These are phyloP conservation scores for Pichia sp. DNA, from an alignment of 1,139 yeast genomes.

Conservation along the genomic window DNA sequence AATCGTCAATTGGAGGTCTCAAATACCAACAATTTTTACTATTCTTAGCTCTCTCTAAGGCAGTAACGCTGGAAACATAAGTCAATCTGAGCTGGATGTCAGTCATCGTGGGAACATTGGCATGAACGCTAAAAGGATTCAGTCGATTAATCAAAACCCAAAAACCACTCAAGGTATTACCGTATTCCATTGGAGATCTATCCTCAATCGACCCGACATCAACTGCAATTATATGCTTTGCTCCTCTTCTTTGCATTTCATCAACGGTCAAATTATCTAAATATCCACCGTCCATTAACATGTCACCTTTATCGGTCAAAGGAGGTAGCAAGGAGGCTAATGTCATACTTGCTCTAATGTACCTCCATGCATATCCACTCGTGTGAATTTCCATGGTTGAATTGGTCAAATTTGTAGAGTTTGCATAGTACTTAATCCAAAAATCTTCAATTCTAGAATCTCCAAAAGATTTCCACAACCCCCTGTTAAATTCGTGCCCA, in stretches of 20 bases:
- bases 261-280: slow-evolving; percentile 87
- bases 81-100: slow-evolving; percentile 92
- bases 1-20: slow-evolving; percentile 89
- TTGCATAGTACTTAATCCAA: slow-evolving; percentile 84
- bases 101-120: slow-evolving; percentile 89
- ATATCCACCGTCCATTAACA: slow-evolving; percentile 94
- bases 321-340: slow-evolving; percentile 92
- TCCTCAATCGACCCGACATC: slow-evolving; percentile 97
- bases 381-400: slow-evolving; percentile 94
- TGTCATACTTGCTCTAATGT: slow-evolving; percentile 93
- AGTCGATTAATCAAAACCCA: slow-evolving; percentile 87
- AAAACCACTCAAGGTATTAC: slow-evolving; percentile 85
- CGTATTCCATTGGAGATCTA: slow-evolving; percentile 82
- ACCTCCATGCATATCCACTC: slow-evolving; percentile 92
- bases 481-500: slow-evolving; percentile 94
- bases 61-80: slow-evolving; percentile 91
- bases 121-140: slow-evolving; percentile 84
- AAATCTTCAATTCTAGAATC: slow-evolving; percentile 90
- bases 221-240: slow-evolving; percentile 83
- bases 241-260: slow-evolving; percentile 88
- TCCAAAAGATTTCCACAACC: slow-evolving; percentile 94
- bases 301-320: slow-evolving; percentile 78
- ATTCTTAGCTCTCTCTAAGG: slow-evolving; percentile 75
- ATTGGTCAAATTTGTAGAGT: slow-evolving; percentile 93
- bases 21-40: slow-evolving; percentile 85